Evolutionary conservation across 495 filamentous ascomycete species (phyloP), one percentile per base, ranked within the genome.

Genomic region (Chaetomium fimeti): DNA sequence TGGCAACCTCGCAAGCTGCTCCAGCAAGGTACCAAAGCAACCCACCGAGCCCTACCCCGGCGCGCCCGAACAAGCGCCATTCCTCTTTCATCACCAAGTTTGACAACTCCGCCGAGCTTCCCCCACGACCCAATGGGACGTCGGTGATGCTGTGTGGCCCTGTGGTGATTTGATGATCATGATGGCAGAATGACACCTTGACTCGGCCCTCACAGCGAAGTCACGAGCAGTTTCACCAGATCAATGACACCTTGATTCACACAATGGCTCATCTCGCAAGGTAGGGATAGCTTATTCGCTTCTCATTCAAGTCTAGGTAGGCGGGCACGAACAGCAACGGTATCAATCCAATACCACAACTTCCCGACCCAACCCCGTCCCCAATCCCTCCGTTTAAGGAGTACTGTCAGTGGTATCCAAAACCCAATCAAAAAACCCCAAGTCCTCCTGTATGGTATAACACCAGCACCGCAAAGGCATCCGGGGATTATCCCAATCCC

Each of bases 221-320:
- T 28, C 13, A 27, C 25, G 25, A 24, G 16, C 24, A 27, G 4
- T 13, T 16, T 11, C 12, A 16, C 20, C 11, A 1, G 2, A 12
- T 27, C 5, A 11, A 43, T 43, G 40, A 18, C 40, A 18, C 13
- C 11, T 43, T 6, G 40, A 43, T 43, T 43, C 38, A 11, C 40
- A 18, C 27, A 36, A 12, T 16, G 18, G 11, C 32, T 36, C 32
- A 32, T 32, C 28, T 1, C 36, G 3, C 5, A 5, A 29, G 12
- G 13, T 2, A n/a, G 51, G 29, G 18, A 13, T 11, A 29, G 25
- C 49, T 53, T 53, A 36, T 36, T 36, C 32, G 32, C 32, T 36
- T 52, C 49, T 53, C 51, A 53, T 53, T 52, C 51, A 29, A 53
- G 25, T 53, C 51, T 53, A 53, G n/a, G 43, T 47, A 47, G 43